Evolutionary conservation across 148 eudicot species (phyloP).

Genomic region (Nepenthes gracilis): DNA sequence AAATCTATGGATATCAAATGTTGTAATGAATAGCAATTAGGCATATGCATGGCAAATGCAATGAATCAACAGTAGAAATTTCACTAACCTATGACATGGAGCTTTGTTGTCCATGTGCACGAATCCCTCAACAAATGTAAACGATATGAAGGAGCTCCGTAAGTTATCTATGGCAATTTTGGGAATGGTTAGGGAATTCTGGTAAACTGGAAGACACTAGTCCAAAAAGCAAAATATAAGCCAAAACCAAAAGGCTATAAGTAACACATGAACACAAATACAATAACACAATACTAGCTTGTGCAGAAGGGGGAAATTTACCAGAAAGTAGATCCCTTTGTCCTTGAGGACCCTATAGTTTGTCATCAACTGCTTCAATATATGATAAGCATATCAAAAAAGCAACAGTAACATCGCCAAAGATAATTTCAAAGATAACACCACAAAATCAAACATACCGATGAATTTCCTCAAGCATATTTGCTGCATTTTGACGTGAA

Average conservation of each 20-base stretch:
- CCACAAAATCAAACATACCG: constrained; percentile 30
- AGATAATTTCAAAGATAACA: neutral
- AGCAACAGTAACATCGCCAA: constrained; percentile 14
- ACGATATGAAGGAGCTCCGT: constrained; percentile 76
- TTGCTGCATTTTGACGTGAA: constrained; percentile 54
- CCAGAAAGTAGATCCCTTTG: constrained; percentile 80
- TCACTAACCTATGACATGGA: constrained; percentile 68
- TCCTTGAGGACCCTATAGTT: constrained; percentile 96
- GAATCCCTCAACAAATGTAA: constrained; percentile 42
- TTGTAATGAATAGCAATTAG: no score
- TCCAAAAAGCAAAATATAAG: neutral
- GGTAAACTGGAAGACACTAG: neutral
- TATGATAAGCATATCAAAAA: constrained; percentile 35
- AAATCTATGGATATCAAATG: neutral
- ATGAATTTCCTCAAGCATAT: constrained; percentile 74
- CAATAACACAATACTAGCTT: constrained; percentile 1
- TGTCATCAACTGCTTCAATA: constrained; percentile 86
- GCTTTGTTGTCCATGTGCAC: constrained; percentile 52
- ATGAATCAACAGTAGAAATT: neutral
- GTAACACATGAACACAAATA: neutral
- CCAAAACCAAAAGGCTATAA: neutral
- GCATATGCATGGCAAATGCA: neutral
- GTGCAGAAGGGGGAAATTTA: constrained; percentile 20
- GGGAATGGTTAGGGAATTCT: neutral
- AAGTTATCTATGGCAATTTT: constrained; percentile 54